Evolutionary conservation across 208 protist species (phyloP), one percentile per base, ranked within the genome.

Genomic region (Acanthamoeba healyi): DNA sequence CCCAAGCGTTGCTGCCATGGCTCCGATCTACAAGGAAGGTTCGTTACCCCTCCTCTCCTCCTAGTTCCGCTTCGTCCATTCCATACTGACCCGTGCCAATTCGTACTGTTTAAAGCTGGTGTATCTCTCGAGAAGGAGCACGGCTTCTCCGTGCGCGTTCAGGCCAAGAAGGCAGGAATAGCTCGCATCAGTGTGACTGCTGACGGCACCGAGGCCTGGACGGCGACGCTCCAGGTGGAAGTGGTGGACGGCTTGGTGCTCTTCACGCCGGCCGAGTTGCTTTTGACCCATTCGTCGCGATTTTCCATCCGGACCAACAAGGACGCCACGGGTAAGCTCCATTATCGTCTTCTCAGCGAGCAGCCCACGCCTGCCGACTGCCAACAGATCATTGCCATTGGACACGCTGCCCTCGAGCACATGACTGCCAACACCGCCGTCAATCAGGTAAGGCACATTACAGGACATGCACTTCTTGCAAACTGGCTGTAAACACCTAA

Each of bases 71-170:
- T 40, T 40, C 14, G 1, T 42, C 0, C 5, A 17, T 6, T 0
- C n/a, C 12, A 72, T 17, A 12, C 26, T 72, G 2, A 17, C 26
- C 19, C n/a, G n/a, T 40, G 7, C 36, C 34, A 9, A 34, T 40
- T 74, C 29, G n/a, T n/a, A n/a, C 2, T 22, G 29, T 88, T 32
- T 32, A n/a, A 17, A 88, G 88, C 88, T n/a, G 88, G 88, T 19
- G 67, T 93, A 22, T 93, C 88, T 29, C 46, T 93, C 61, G 88
- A 93, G 42, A 72, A 79, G 79, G 88, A 93, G 44, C 88, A 93
- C 17, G 65, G 88, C 67, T 93, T 93, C 63, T 93, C 88, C 1
- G 88, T 93, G 14, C 56, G 88, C 24, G 61, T 93, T 34, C 61
- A 81, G 38, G 88, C 61, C 46, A 81, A 81, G 65, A 51, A 72